Percentiles rank a stretch among this genome's conserved stretches.
Evolutionary conservation across 2,329 filamentous ascomycete genomes (phyloP).

Genomic region (Colletotrichum filicis): DNA sequence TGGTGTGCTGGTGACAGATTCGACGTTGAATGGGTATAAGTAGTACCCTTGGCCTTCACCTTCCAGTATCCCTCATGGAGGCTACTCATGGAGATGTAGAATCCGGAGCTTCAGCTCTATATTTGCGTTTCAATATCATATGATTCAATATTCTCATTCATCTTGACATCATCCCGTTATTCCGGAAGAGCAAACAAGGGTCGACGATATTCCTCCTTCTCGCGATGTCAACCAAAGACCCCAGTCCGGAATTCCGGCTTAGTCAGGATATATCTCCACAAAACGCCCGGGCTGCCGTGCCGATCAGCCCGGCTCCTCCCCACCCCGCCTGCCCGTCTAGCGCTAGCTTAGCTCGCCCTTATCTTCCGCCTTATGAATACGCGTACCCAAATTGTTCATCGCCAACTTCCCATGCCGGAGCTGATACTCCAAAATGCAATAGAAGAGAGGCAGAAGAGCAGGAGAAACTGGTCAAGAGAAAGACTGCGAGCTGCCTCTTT

Average conservation of each 20-base stretch:
- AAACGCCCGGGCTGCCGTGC: neutral
- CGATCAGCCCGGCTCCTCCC: neutral
- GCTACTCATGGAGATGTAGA: too few relatives aligned
- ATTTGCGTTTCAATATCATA: rapidly evolving
- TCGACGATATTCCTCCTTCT: neutral
- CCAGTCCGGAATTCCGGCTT: neutral
- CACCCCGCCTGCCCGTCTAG: neutral
- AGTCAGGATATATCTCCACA: neutral
- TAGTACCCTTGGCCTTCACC: too few relatives aligned
- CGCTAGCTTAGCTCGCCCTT: neutral
- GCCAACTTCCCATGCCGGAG: neutral
- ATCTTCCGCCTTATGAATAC: neutral
- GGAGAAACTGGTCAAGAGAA: neutral
- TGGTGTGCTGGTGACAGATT: too few relatives aligned
- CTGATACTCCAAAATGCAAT: neutral
- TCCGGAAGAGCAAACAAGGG: neutral
- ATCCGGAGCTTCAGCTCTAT: too few relatives aligned
- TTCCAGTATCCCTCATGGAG: too few relatives aligned
- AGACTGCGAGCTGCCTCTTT: neutral
- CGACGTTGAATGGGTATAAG: too few relatives aligned
- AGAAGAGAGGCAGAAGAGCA: neutral
- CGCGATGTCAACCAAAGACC: neutral
- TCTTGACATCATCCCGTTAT: neutral
- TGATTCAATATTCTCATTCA: too few relatives aligned
- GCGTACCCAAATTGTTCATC: neutral